Percentiles rank a stretch among this genome's conserved stretches.
phyloP scores from a whole-genome alignment of 2,329 filamentous ascomycete species.

The Monosporascus sp. region DNA sequence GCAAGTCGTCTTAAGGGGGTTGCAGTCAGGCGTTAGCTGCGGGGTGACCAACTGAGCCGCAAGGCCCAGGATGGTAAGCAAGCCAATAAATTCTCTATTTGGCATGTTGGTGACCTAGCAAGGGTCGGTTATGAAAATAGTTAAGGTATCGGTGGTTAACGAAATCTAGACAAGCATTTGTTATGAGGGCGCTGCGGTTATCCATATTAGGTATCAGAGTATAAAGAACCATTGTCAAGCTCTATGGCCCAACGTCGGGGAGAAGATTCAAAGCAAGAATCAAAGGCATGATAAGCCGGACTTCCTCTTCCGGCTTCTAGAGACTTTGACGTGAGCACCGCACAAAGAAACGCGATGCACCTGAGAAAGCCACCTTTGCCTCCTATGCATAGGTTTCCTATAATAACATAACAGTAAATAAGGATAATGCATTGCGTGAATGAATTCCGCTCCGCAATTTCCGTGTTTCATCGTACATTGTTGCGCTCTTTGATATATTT shows the following conservation, averaged over 20 bases:
- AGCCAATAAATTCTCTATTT: conserved; percentile 16
- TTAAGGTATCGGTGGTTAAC: conserved; percentile 9
- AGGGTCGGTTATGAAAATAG: conserved; percentile 12
- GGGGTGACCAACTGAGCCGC: conserved; percentile 15
- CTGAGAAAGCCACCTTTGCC: conserved; percentile 5
- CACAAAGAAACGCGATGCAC: conserved; percentile 3
- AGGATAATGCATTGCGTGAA: too few species aligned
- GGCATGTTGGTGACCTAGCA: conserved; percentile 18
- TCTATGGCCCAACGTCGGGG: conserved; percentile 4
- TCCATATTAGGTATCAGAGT: conserved; percentile 15
- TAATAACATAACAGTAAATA: too few species aligned
- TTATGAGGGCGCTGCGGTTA: conserved; percentile 3
- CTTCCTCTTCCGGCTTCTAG: conserved; percentile 20
- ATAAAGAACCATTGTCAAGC: conserved; percentile 26
- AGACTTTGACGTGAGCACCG: not conserved
- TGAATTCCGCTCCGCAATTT: too few species aligned
- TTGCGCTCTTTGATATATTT: too few species aligned
- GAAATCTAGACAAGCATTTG: not conserved
- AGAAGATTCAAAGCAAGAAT: conserved; percentile 21
- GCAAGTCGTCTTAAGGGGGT: conserved; percentile 21
- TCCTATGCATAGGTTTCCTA: not conserved
- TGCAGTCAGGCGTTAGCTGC: conserved; percentile 25
- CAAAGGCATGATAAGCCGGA: conserved; percentile 11
- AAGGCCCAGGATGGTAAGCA: conserved; percentile 18
- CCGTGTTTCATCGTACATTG: too few species aligned